These are phyloP conservation scores for Malus hybrid DNA, from an alignment of 331 rosid genomes.

Conservation along the genomic window DNA sequence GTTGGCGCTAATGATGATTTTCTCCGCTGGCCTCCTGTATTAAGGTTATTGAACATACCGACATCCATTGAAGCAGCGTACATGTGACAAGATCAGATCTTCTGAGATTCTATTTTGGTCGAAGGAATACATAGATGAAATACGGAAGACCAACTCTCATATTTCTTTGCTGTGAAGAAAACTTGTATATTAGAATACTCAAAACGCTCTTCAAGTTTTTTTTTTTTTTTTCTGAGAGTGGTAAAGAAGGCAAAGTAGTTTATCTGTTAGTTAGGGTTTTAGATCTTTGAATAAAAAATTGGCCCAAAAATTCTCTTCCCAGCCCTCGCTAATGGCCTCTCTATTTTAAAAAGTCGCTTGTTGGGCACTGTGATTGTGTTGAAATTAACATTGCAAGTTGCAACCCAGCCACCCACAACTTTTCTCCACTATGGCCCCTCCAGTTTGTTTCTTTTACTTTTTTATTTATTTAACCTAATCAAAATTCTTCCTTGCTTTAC, in stretches of 20 bases:
- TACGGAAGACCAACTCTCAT: neutral
- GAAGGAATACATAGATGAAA: neutral
- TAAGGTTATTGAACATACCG: neutral
- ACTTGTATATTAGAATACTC: neutral
- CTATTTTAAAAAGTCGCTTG: neutral
- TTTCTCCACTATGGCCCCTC: too few relatives aligned
- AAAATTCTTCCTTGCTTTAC: too few relatives aligned
- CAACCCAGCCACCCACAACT: neutral
- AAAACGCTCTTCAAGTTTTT: neutral
- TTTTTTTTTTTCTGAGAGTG: neutral
- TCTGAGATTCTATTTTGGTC: conserved; percentile 5
- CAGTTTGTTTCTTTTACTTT: too few relatives aligned
- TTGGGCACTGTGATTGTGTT: neutral
- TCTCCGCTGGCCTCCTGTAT: neutral
- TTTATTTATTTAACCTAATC: too few relatives aligned
- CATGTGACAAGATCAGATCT: conserved; percentile 14
- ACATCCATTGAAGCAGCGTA: conserved; percentile 2
- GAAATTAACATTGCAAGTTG: neutral
- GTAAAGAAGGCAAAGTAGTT: conserved; percentile 12
- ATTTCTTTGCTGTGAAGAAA: neutral
- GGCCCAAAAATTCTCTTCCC: neutral
- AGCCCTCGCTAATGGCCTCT: too few relatives aligned
- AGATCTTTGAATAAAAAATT: conserved; percentile 8
- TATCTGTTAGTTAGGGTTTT: conserved; percentile 4
- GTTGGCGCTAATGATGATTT: neutral